These are phyloP conservation scores for Juglanconis sp. DNA, from an alignment of 2,329 filamentous ascomycete species.

Conservation along the genomic window DNA sequence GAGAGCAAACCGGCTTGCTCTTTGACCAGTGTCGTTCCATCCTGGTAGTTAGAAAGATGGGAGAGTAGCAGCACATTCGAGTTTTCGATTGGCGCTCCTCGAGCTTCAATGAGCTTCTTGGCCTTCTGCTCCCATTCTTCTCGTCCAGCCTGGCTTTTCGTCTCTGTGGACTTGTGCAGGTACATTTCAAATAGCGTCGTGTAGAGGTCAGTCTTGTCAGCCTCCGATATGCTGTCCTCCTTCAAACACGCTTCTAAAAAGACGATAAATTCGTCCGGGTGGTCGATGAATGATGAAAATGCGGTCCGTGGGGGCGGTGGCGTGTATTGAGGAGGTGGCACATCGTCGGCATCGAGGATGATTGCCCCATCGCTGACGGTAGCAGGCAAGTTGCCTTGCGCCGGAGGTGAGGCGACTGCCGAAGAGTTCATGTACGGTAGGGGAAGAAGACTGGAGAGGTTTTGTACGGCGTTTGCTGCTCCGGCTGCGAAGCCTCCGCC, in stretches of 20 bases:
- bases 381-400: slow-evolving; percentile 46
- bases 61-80: slow-evolving; percentile 93
- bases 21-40: slow-evolving; percentile 87
- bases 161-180: slow-evolving; percentile 77
- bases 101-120: slow-evolving; percentile 79
- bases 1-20: slow-evolving; percentile 89
- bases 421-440: slow-evolving; percentile 78
- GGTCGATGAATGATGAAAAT: slow-evolving; percentile 95
- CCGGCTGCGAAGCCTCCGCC: slow-evolving; percentile 48
- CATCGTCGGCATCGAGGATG: slow-evolving; percentile 45
- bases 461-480: slow-evolving; percentile 77
- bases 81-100: slow-evolving; percentile 82
- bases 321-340: slow-evolving; percentile 59
- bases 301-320: slow-evolving; percentile 81
- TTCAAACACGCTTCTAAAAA: slow-evolving; percentile 87
- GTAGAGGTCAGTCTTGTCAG: slow-evolving; percentile 81
- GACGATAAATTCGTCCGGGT: slow-evolving; percentile 83
- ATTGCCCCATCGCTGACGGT: slow-evolving; percentile 53
- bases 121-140: slow-evolving; percentile 88
- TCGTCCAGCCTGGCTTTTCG: slow-evolving; percentile 63
- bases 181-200: slow-evolving; percentile 99
- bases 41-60: slow-evolving; percentile 83
- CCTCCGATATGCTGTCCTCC: slow-evolving; percentile 65
- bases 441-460: slow-evolving; percentile 77
- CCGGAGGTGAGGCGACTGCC: slow-evolving; percentile 50